Evolutionary conservation across 1,139 yeast species (phyloP).

Genomic region (Zygosaccharomyces sapae): DNA sequence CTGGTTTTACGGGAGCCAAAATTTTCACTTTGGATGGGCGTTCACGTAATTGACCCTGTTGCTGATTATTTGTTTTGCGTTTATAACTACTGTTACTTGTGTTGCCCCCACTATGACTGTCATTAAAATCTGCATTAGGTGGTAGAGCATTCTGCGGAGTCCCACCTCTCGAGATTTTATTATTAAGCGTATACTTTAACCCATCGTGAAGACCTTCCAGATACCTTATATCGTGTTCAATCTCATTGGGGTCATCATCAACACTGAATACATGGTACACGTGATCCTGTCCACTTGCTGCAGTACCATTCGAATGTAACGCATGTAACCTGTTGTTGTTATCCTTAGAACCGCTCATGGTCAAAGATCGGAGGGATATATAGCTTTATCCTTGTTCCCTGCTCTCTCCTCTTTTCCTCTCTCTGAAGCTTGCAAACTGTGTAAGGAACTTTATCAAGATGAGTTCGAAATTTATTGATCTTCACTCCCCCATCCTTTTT

Average conservation of each 20-base stretch:
- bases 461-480: not conserved
- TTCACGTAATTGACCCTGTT: not conserved
- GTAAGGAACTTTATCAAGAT: not conserved
- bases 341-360: not conserved
- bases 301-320: slow-evolving; percentile 15
- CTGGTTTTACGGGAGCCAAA: slow-evolving; percentile 1
- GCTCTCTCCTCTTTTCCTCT: not conserved
- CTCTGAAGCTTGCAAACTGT: not conserved
- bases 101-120: not conserved
- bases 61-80: slow-evolving; percentile 1
- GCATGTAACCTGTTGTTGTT: slow-evolving; percentile 10
- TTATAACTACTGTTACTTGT: not conserved
- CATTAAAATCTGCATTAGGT: slow-evolving; percentile 7
- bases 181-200: slow-evolving; percentile 41
- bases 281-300: slow-evolving; percentile 20
- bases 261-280: slow-evolving; percentile 53
- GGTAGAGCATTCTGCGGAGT: slow-evolving; percentile 2
- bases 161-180: slow-evolving; percentile 17
- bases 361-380: slow-evolving; percentile 1
- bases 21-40: slow-evolving; percentile 1
- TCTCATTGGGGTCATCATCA: slow-evolving; percentile 69
- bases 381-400: not conserved
- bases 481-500: not conserved
- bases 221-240: slow-evolving; percentile 57
- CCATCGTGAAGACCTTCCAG: slow-evolving; percentile 73